phyloP scores from a whole-genome alignment of 495 filamentous ascomycete genomes.

The Monascus purpureus region DNA sequence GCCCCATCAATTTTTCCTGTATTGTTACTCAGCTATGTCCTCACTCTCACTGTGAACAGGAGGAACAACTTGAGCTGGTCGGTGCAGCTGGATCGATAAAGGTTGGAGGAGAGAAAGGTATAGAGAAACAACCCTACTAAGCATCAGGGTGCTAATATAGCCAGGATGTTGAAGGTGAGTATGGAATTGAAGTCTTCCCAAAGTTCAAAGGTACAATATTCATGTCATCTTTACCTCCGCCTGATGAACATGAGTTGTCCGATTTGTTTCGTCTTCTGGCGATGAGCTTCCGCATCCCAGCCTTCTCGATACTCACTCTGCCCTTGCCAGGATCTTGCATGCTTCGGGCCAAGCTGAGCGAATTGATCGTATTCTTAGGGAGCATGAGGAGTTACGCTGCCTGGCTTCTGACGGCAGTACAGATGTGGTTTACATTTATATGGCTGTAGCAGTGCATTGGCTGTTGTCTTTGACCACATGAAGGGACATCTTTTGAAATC shows the following conservation, averaged over 20 bases:
- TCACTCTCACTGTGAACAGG: too few relatives aligned
- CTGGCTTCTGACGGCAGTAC: neutral
- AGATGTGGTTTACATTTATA: neutral
- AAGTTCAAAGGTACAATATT: neutral
- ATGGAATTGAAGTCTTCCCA: neutral
- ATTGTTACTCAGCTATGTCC: too few relatives aligned
- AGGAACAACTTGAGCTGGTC: too few relatives aligned
- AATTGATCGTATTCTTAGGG: neutral
- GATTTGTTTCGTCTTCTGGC: neutral
- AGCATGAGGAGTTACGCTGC: neutral
- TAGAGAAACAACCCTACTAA: neutral
- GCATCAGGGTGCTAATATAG: neutral
- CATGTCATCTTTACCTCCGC: neutral
- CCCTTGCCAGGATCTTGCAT: neutral
- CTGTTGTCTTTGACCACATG: too few relatives aligned
- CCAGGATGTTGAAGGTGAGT: neutral
- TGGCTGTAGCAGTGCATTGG: constrained; percentile 1
- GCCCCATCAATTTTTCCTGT: too few relatives aligned
- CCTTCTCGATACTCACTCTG: neutral
- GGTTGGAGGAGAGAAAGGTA: too few relatives aligned
- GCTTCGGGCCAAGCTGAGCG: neutral
- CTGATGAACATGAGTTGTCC: neutral
- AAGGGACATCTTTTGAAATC: too few relatives aligned
- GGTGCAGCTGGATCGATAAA: too few relatives aligned
- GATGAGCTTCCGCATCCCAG: neutral